These are phyloP conservation scores for Chaetothyriales sp. DNA, from an alignment of 2,329 filamentous ascomycete species.

Conservation along the genomic window DNA sequence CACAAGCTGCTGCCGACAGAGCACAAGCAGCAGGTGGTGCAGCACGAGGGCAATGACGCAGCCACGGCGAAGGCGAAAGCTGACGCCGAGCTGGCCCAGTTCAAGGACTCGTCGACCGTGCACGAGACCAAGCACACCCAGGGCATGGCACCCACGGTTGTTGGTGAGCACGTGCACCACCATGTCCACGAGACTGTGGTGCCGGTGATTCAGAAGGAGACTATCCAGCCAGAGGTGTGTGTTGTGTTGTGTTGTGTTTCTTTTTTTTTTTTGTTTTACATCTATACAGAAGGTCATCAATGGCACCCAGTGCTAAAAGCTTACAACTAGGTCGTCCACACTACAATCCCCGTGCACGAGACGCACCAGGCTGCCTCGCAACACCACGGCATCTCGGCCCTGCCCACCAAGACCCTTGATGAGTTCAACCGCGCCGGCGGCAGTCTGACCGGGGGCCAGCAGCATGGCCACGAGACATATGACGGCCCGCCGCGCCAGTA, in stretches of 20 bases:
- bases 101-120: slow-evolving; percentile 35
- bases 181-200: slow-evolving; percentile 53
- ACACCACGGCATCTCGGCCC: slow-evolving; percentile 48
- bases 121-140: slow-evolving; percentile 36
- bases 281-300: no score
- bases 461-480: slow-evolving; percentile 31
- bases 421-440: slow-evolving; percentile 48
- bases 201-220: slow-evolving; percentile 55
- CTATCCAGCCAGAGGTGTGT: slow-evolving; percentile 32
- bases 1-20: slow-evolving; percentile 45
- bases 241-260: no score
- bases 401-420: slow-evolving; percentile 48
- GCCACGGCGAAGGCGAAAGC: slow-evolving; percentile 31
- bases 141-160: slow-evolving; percentile 34
- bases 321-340: slow-evolving; percentile 47
- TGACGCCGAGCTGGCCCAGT: slow-evolving; percentile 39
- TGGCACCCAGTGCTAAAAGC: no score
- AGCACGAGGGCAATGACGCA: slow-evolving; percentile 43
- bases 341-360: slow-evolving; percentile 57
- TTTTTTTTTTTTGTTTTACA: no score
- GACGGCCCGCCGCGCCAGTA: slow-evolving; percentile 28
- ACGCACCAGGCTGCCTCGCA: slow-evolving; percentile 33
- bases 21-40: slow-evolving; percentile 44
- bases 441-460: slow-evolving; percentile 30
- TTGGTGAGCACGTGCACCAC: slow-evolving; percentile 47